A percentile compares a stretch with the other conserved stretches of the same genome.
Conservation (phyloP, 768 basidiomycete species). For the Amanita molliuscula region DNA sequence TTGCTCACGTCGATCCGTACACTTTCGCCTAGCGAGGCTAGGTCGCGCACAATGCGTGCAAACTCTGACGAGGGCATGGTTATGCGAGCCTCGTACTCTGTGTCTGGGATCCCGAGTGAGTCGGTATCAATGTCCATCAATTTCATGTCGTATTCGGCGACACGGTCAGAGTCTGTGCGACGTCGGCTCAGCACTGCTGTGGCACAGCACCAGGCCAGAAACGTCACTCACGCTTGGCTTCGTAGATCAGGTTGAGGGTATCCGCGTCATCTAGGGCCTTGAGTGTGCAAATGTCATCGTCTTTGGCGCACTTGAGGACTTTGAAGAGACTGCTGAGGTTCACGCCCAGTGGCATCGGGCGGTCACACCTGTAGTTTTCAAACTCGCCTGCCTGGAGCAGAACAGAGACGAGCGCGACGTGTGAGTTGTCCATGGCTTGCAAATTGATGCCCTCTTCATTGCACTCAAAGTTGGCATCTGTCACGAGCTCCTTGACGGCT, state of each 20-base stretch:
- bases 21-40: slow-evolving; percentile 82
- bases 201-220: not conserved
- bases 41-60: slow-evolving; percentile 86
- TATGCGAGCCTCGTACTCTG: slow-evolving; percentile 91
- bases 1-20: slow-evolving; percentile 95
- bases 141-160: slow-evolving; percentile 98
- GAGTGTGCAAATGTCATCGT: slow-evolving; percentile 86
- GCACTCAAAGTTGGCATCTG: slow-evolving; percentile 97
- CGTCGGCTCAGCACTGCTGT: not conserved
- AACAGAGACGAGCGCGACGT: slow-evolving; percentile 93
- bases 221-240: slow-evolving; percentile 65
- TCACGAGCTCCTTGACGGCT: slow-evolving; percentile 97
- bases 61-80: slow-evolving; percentile 85
- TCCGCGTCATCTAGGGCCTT: slow-evolving; percentile 91
- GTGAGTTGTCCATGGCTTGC: slow-evolving; percentile 99
- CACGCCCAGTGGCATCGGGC: slow-evolving; percentile 85
- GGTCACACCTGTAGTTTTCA: slow-evolving; percentile 84
- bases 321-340: slow-evolving; percentile 86
- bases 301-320: slow-evolving; percentile 94
- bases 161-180: slow-evolving; percentile 70
- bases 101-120: slow-evolving; percentile 91
- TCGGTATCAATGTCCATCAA: slow-evolving; percentile 99
- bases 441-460: slow-evolving; percentile 90
- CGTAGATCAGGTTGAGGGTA: slow-evolving; percentile 79
- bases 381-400: slow-evolving; percentile 74